Evolutionary conservation across 2,329 filamentous ascomycete genomes (phyloP), one percentile per base, ranked within the genome.

Genomic region (Talaromyces atroroseus): DNA sequence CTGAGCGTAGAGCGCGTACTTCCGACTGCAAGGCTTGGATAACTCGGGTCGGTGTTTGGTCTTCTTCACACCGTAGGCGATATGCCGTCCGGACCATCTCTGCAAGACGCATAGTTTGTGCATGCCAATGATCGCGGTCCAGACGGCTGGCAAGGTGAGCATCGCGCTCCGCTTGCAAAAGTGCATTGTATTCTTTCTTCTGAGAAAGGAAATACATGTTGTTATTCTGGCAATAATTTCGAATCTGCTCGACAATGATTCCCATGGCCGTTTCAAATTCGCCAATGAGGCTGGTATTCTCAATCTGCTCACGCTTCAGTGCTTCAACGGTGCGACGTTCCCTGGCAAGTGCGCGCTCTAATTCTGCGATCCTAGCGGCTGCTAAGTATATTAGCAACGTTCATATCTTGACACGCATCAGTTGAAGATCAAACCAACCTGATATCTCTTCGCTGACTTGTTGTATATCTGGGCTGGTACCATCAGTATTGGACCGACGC

Each of bases 151-250:
- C 66, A 21, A 79, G 63, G 57, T 79, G 77, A 5, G 76, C 71
- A 59, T 79, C 77, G 44, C 77, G 77, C 61, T 80, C 77, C 10
- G 73, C 73, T 59, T 79, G 77, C 14, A 80, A 69, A 4, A 80
- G 71, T 46, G 76, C 71, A 61, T 79, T 79, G 65, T 79, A 80
- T 61, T 77, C 76, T 44, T 69, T 71, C 59, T 76, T 76, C 60
- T 78, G 75, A 5, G 72, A 66, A 6, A 78, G 69, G 58, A 72
- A 77, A 49, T 77, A 70, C 65, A 73, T 71, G 58, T 79, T 78
- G 63, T 77, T 77, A 64, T 76, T 76, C 59, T 74, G 74, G 63
- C 74, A 77, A 61, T 78, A 79, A 62, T 75, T 76, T 57, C 77
- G 77, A 54, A 79, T 77, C 59, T 78, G 76, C 54, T 79, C 77